Evolutionary conservation across 2,329 filamentous ascomycete species (phyloP), one percentile per base, ranked within the genome.

Genomic region (Ascochyta pisi): DNA sequence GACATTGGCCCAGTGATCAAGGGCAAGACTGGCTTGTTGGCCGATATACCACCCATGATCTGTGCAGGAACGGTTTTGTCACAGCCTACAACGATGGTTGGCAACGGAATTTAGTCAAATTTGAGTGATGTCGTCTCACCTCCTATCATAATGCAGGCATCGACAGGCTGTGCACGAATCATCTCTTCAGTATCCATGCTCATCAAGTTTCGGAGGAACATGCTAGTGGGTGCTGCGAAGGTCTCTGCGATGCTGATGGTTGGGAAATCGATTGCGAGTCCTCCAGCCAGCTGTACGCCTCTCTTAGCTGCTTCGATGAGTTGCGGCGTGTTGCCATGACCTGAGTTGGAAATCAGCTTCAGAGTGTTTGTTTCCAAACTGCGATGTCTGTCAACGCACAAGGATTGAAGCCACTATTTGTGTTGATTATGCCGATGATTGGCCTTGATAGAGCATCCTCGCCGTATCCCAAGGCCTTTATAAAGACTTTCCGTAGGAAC

Each of bases 151-250:
- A 89, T 81, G 9, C 85, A 84, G 0, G 86, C 85, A 73, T 92
- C 89, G 15, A 89, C 80, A 0, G 89, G 89, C 72, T 91, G 89
- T 0, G 88, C 88, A 39, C 79, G 79, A 49, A 91, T 86, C 89
- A 91, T 91, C 77, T 91, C 89, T 71, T 91, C 89, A 0, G 89
- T 91, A 67, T 91, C 89, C 86, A 91, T 90, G 62, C 86, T 88
- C 89, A 92, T 91, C 53, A 91, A 67, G 61, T 91, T 91, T 29
- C 89, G 76, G 43, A 91, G 68, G 51, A 86, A 91, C 89, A 92
- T 91, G 75, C 88, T 90, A 4, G 89, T 91, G 2, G 89, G 89
- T 40, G 82, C 79, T 0, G 88, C 81, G 68, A 92, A 91, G 3
- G 80, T 83, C 78, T 91, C 89, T 62, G 89, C 86, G 0, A 91